Base-by-base conservation (phyloP, 345 rosid species). In the Garcia nutans region DNA sequence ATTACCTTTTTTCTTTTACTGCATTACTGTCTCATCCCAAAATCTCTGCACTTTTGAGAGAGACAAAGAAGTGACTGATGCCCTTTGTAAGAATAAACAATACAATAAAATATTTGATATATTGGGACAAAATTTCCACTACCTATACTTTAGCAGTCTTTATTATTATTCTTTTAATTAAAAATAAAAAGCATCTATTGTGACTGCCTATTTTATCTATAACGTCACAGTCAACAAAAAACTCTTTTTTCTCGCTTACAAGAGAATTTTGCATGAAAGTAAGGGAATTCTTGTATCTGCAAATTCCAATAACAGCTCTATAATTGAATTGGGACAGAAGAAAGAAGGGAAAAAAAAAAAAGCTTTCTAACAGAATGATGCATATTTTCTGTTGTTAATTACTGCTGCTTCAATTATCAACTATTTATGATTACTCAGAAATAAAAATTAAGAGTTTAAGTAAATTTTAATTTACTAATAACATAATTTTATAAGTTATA, bases 241-340 rank as follows among this genome's bases (percentile, higher is more conserved):
- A 80, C 85, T 72, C 45, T 33, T 33, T 70, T 69, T 19, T 77
- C 81, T 80, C 61, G 10, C 24, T 49, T n/a, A 23, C 26, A 58
- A 52, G 77, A 68, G 71, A 76, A 60, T 74, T 58, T 75, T 81
- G 86, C 87, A 86, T 88, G 81, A 85, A 84, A 89, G 91, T 85
- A 89, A 89, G 90, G 85, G 85, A 87, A 76, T 85, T 82, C 87
- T 86, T 78, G 84, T 89, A 89, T 89, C 91, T 79, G 81, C 72
- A 75, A 72, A 86, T 74, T 73, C 76, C 82, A 84, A 86, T 84
- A 82, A 86, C 85, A 75, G 81, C 75, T 77, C 65, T 74, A 86
- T 89, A 75, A 86, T 87, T 86, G 79, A 72, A 77, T 61, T 49
- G 75, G 52, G 42, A 72, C 65, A 73, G 67, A 52, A 63, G 16